phyloP scores from a whole-genome alignment of 176 grass and related monocot species.

The Triticum dicoccoides region DNA sequence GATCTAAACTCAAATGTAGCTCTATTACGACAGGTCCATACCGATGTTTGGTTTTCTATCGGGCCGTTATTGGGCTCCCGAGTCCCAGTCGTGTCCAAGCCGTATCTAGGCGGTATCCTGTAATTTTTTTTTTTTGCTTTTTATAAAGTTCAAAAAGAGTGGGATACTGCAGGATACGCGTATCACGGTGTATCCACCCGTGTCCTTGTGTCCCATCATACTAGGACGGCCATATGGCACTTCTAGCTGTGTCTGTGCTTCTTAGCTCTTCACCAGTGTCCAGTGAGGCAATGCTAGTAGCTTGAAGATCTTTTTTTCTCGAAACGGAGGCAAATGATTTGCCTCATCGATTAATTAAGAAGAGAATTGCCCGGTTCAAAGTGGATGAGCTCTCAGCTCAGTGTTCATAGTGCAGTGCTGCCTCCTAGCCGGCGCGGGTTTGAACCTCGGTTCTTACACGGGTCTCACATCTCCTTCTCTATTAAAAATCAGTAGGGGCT shows the following conservation, averaged over 20 bases:
- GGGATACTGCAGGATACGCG: background rate
- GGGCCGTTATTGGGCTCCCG: background rate
- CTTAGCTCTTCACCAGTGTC: background rate
- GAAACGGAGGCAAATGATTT: no score
- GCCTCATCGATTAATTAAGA: no score
- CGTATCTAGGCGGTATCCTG: background rate
- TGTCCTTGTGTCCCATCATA: background rate
- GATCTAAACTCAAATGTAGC: no score
- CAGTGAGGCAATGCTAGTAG: background rate
- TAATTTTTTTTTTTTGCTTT: no score
- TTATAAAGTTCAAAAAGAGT: background rate
- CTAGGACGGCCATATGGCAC: background rate
- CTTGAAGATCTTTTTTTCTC: background rate
- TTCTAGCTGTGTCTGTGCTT: background rate
- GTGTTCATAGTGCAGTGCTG: no score
- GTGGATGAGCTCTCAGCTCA: no score
- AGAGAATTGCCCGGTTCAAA: no score
- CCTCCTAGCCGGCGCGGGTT: no score
- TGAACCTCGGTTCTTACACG: no score
- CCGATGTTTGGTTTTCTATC: background rate
- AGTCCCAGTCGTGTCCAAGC: background rate
- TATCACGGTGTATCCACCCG: background rate
- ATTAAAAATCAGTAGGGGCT: no score
- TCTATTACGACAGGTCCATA: no score
- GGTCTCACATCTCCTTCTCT: no score